Evolutionary conservation across 306 rosid genomes (phyloP).

Genomic region (Biancaea sappan): DNA sequence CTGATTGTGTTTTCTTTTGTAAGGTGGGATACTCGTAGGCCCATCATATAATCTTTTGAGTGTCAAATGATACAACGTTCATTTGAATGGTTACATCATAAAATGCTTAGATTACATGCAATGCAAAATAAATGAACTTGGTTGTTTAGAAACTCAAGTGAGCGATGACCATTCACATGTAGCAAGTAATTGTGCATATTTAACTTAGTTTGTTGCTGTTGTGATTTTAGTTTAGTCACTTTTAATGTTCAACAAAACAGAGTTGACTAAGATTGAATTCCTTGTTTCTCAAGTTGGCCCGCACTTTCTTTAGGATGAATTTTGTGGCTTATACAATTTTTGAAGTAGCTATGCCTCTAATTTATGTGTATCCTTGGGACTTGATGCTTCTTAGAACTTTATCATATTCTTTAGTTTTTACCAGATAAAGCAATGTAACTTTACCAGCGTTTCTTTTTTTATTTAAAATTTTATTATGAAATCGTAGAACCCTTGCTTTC

Average conservation of each 20-base stretch:
- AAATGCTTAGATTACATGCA: neutral
- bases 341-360: neutral
- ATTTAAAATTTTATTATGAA: neutral
- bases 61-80: neutral
- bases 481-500: neutral
- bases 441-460: neutral
- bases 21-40: no score
- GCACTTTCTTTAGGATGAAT: neutral
- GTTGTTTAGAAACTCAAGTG: neutral
- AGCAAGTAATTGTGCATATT: neutral
- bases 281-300: neutral
- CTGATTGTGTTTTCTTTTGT: no score
- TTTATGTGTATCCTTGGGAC: neutral
- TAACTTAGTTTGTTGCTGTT: neutral
- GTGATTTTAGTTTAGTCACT: neutral
- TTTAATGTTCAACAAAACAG: neutral
- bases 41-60: no score
- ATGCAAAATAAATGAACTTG: neutral
- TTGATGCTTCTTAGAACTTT: neutral
- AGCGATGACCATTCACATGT: neutral
- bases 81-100: neutral
- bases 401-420: neutral
- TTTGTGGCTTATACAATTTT: neutral
- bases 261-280: neutral
- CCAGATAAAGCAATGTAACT: neutral